These are phyloP conservation scores for Diospyros lotus DNA, from an alignment of 148 eudicot genomes.

Conservation along the genomic window DNA sequence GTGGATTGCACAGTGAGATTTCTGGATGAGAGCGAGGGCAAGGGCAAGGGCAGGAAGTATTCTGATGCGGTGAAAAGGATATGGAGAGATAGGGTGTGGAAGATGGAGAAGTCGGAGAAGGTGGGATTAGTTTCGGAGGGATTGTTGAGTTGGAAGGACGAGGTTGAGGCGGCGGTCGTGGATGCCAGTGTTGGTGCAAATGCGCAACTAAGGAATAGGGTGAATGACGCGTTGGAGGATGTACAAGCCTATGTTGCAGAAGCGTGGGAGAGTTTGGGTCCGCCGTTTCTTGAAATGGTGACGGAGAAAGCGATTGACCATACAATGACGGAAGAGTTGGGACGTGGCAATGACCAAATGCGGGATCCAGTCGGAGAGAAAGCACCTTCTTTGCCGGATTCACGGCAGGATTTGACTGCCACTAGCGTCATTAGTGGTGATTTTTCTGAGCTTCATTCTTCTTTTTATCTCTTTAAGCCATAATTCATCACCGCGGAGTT, in stretches of 20 bases:
- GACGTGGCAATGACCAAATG: neutral
- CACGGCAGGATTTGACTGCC: conserved; percentile 7
- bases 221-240: conserved; percentile 40
- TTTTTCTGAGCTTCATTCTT: neutral
- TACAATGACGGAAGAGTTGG: conserved; percentile 12
- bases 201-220: conserved; percentile 34
- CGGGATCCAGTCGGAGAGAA: conserved; percentile 6
- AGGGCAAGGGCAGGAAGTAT: conserved; percentile 21
- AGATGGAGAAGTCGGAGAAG: conserved; percentile 24
- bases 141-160: conserved; percentile 38
- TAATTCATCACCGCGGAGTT: too few species aligned
- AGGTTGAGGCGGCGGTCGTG: conserved; percentile 52
- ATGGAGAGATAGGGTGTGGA: conserved; percentile 49
- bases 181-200: conserved; percentile 29
- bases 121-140: conserved; percentile 43
- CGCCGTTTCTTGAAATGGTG: conserved; percentile 51
- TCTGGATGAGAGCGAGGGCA: conserved; percentile 22
- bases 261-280: conserved; percentile 53
- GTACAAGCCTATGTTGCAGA: conserved; percentile 43
- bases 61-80: conserved; percentile 46
- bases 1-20: conserved; percentile 53
- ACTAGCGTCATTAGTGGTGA: neutral
- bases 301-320: conserved; percentile 22
- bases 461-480: neutral
- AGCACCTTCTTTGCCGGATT: neutral